phyloP scores from a whole-genome alignment of 805 yeast species.

The Candida nitratophila region DNA sequence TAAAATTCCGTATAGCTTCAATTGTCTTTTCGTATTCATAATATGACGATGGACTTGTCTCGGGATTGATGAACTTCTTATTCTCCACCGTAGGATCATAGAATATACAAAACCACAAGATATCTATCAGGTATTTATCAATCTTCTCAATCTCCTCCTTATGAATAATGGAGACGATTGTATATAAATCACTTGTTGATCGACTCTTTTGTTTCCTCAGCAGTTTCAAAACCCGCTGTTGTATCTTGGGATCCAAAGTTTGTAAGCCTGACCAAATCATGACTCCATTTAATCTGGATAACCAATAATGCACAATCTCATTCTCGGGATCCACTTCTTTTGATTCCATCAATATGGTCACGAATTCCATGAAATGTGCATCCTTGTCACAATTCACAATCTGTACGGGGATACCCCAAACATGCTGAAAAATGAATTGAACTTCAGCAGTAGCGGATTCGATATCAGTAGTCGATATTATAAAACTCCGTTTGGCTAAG shows the following conservation, averaged over 20 bases:
- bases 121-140: background rate
- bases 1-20: background rate
- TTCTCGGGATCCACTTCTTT: conserved; percentile 23
- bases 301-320: conserved; percentile 16
- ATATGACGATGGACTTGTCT: background rate
- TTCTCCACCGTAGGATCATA: background rate
- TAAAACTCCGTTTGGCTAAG: conserved; percentile 20
- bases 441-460: conserved; percentile 12
- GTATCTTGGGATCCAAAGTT: background rate
- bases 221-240: background rate
- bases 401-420: conserved; percentile 9
- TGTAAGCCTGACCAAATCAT: background rate
- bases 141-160: background rate
- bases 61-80: background rate
- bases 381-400: background rate
- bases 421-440: conserved; percentile 1
- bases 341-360: background rate
- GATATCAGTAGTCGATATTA: conserved; percentile 16
- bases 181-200: conserved; percentile 1
- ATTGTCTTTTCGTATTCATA: background rate
- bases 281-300: background rate
- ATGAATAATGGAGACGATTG: background rate
- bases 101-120: background rate
- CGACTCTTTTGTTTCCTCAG: background rate
- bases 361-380: background rate